phyloP scores from a whole-genome alignment of 345 rosid genomes.

The Corchorus capsularis region DNA sequence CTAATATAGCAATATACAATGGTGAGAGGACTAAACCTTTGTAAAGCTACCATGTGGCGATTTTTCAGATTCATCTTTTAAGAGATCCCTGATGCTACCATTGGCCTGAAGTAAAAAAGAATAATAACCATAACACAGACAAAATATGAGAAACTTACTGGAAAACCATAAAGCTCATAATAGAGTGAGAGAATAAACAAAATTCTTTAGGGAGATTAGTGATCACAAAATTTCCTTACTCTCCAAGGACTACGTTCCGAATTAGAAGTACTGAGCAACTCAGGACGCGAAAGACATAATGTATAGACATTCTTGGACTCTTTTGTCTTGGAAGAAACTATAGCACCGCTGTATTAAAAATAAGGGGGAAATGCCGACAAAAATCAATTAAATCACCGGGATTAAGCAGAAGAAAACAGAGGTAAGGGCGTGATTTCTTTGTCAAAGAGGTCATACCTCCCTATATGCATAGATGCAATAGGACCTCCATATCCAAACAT shows the following conservation, averaged over 20 bases:
- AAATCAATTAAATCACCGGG: not conserved
- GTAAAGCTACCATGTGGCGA: conserved; percentile 74
- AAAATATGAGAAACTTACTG: not conserved
- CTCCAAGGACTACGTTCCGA: conserved; percentile 47
- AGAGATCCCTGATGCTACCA: conserved; percentile 64
- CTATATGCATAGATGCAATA: conserved; percentile 61
- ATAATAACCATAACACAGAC: conserved; percentile 10
- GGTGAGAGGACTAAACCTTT: conserved; percentile 36
- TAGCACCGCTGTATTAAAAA: conserved; percentile 41
- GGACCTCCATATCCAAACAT: conserved; percentile 73
- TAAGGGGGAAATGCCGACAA: not conserved
- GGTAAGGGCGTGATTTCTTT: not conserved
- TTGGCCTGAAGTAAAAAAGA: conserved; percentile 38
- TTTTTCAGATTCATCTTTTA: conserved; percentile 42
- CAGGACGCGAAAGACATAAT: conserved; percentile 55
- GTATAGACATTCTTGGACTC: conserved; percentile 54
- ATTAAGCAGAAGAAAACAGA: not conserved
- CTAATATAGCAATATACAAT: not conserved
- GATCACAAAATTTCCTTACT: conserved; percentile 35
- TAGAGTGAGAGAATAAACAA: not conserved
- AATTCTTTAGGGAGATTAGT: not conserved
- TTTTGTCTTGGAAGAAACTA: conserved; percentile 71
- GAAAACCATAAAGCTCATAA: not conserved
- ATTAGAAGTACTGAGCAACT: conserved; percentile 37
- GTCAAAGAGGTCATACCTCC: conserved; percentile 39